Evolutionary conservation across 1,139 yeast genomes (phyloP), one percentile per base, ranked within the genome.

Genomic region (Geotrichum europaeum): DNA sequence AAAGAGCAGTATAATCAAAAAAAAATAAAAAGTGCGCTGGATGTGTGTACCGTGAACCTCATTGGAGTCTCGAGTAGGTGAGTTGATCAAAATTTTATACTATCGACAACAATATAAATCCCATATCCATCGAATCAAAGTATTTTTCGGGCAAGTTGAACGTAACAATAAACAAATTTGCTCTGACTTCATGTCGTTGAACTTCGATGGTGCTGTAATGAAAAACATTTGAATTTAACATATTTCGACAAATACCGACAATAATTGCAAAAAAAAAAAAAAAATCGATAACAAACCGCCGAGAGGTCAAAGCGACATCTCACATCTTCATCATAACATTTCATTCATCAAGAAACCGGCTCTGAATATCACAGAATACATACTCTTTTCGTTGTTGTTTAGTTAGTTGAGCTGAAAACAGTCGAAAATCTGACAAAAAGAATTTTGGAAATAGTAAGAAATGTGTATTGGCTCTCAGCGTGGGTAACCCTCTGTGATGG

Each of bases 341-440:
- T 32, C 45, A 36, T 52, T 10, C n/a, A 24, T 24, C 32, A 54
- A 25, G 20, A n/a, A 28, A 24, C 43, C 32, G 25, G 13, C 53
- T n/a, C 20, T 28, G 25, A 28, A 25, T 15, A 13, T 10, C 47
- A 18, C 4, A 22, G 24, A 12, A 55, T 59, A 59, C 61, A 55
- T 59, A 59, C 61, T 59, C 61, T 59, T 59, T 59, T 55, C 53
- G 57, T 55, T 43, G 56, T 56, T 56, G 59, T 58, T 52, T 32
- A 28, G 58, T 40, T 51, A 49, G 55, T 55, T 56, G 56, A 55
- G 56, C 56, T 55, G 56, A 53, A 50, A 59, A 55, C 55, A 50
- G 57, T 51, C 58, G 36, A 51, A 58, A 59, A 54, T 47, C 45
- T 47, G 13, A 34, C 47, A 40, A 45, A 32, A 54, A 54, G 57